Conservation (phyloP, 805 yeast species). For the Nadsonia fulvescens region DNA sequence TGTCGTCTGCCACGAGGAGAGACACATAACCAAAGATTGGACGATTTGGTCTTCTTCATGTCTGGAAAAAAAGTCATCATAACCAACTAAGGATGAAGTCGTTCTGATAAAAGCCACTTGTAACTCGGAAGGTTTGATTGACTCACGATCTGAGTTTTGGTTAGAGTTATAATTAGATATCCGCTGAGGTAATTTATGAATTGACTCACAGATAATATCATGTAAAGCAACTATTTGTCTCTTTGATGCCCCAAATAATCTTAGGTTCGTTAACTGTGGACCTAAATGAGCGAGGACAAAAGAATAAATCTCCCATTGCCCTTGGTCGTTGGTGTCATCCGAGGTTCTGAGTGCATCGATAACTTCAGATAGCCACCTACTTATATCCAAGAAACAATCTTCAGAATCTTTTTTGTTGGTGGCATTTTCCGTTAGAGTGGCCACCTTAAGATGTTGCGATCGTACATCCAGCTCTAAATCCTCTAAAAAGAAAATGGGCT, state of each 20-base stretch:
- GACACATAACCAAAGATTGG: conserved; percentile 35
- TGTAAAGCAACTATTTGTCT: conserved; percentile 25
- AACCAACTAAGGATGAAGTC: conserved; percentile 34
- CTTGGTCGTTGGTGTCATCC: conserved; percentile 4
- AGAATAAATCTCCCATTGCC: conserved; percentile 55
- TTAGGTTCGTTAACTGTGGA: conserved; percentile 45
- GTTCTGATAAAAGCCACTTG: conserved; percentile 44
- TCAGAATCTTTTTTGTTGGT: conserved; percentile 6
- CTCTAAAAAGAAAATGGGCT: conserved; percentile 31
- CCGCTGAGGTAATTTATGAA: no score
- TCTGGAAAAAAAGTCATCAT: conserved; percentile 31
- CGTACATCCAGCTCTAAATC: conserved; percentile 25
- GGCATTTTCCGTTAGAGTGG: conserved; percentile 5
- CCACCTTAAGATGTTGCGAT: conserved; percentile 12
- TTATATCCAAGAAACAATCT: conserved; percentile 24
- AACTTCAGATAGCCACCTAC: conserved; percentile 34
- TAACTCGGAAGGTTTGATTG: conserved; percentile 6
- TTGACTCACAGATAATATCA: conserved; percentile 37
- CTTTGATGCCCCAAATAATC: conserved; percentile 29
- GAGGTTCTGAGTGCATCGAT: conserved; percentile 28
- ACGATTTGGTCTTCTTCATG: conserved; percentile 45
- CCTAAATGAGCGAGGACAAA: conserved; percentile 50
- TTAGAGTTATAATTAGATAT: no score
- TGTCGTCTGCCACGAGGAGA: conserved; percentile 55
- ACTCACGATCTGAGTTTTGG: conserved; percentile 3